Percentiles rank a stretch among this genome's conserved stretches.
Conservation (phyloP, 768 basidiomycete species). For the Auriscalpium microsporum region DNA sequence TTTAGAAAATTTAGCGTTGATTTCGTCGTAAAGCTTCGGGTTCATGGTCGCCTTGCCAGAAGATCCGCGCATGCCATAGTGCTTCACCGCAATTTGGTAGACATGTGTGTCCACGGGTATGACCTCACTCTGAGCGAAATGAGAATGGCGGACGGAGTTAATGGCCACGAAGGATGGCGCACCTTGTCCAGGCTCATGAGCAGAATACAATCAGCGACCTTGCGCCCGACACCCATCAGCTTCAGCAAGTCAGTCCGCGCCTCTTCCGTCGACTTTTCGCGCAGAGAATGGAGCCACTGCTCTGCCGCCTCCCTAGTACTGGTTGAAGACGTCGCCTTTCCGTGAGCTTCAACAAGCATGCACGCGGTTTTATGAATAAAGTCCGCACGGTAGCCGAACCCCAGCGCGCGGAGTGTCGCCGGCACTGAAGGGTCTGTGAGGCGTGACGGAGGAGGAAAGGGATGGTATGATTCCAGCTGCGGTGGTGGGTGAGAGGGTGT, state of each 20-base stretch:
- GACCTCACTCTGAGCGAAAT: slow-evolving; percentile 54
- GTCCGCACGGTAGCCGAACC: slow-evolving; percentile 92
- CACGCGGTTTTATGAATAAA: slow-evolving; percentile 80
- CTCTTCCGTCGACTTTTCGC: slow-evolving; percentile 39
- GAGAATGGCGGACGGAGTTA: not conserved
- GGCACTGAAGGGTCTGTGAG: slow-evolving; percentile 54
- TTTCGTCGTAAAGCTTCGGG: slow-evolving; percentile 66
- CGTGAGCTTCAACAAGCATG: slow-evolving; percentile 59
- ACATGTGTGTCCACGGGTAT: slow-evolving; percentile 97
- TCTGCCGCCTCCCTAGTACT: slow-evolving; percentile 40
- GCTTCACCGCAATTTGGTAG: slow-evolving; percentile 75
- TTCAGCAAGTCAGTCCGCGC: slow-evolving; percentile 72
- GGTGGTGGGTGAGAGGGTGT: slow-evolving; percentile 13
- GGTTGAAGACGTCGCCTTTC: slow-evolving; percentile 7
- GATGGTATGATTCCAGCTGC: slow-evolving; percentile 44
- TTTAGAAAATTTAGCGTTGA: slow-evolving; percentile 48
- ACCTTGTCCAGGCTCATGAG: slow-evolving; percentile 93
- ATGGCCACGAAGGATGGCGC: slow-evolving; percentile 1
- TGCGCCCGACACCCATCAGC: slow-evolving; percentile 88
- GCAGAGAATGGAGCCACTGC: slow-evolving; percentile 48
- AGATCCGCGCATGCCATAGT: slow-evolving; percentile 57
- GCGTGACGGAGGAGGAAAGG: slow-evolving; percentile 75
- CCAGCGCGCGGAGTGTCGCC: slow-evolving; percentile 62
- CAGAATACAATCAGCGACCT: slow-evolving; percentile 92
- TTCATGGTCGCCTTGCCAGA: slow-evolving; percentile 56